phyloP scores from a whole-genome alignment of 306 rosid species.

The Lathyrus oleraceus region DNA sequence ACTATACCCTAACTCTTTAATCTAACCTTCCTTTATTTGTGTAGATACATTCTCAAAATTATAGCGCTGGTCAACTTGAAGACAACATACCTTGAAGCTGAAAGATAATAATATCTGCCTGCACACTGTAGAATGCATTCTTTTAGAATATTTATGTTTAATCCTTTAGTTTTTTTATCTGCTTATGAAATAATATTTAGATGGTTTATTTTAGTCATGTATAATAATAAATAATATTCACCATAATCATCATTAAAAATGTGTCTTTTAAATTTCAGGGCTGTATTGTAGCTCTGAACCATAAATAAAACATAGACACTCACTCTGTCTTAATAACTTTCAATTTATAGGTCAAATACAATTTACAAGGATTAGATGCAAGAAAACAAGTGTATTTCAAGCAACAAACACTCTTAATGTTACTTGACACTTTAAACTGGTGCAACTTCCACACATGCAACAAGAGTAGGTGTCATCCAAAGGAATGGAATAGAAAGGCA shows the following conservation, averaged over 20 bases:
- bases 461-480: no score
- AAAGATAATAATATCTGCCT: slow-evolving; percentile 26
- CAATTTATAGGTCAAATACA: no score
- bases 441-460: no score
- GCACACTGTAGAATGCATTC: slow-evolving; percentile 25
- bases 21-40: slow-evolving; percentile 23
- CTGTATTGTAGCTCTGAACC: no score
- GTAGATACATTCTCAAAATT: slow-evolving; percentile 38
- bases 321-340: no score
- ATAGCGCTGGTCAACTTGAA: slow-evolving; percentile 37
- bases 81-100: slow-evolving; percentile 35
- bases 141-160: not conserved
- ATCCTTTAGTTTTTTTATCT: slow-evolving; percentile 21
- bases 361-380: no score
- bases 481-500: no score
- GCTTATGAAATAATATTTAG: slow-evolving; percentile 34
- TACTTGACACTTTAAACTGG: no score
- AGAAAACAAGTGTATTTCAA: no score
- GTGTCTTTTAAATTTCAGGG: not conserved
- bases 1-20: slow-evolving; percentile 12
- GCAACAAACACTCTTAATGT: no score
- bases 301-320: no score
- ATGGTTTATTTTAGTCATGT: slow-evolving; percentile 18
- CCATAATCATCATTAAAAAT: not conserved
- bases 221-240: slow-evolving; percentile 7